Evolutionary conservation across 225 moss, liverwort and hornwort genomes (phyloP).

Genomic region (Pleurozium schreberi): DNA sequence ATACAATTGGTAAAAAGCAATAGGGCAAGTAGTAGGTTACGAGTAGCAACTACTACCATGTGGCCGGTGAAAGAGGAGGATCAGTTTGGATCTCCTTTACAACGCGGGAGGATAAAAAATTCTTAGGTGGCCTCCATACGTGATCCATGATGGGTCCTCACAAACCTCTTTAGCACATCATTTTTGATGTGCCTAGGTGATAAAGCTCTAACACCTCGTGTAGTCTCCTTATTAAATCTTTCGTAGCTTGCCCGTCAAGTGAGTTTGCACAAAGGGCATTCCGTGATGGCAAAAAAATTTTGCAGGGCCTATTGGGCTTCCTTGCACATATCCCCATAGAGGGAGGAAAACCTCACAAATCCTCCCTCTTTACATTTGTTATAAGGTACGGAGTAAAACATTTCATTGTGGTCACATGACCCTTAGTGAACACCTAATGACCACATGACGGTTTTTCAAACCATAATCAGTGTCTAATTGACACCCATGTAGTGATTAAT

Average conservation of each 20-base stretch:
- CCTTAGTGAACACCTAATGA: too few relatives aligned
- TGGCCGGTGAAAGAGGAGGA: accelerated
- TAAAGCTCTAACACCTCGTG: not conserved
- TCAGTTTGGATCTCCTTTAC: not conserved
- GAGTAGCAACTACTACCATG: accelerated
- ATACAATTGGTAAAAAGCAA: not conserved
- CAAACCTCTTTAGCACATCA: accelerated
- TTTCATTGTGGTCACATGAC: too few relatives aligned
- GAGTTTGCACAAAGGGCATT: accelerated
- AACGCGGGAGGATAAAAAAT: accelerated
- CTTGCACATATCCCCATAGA: accelerated
- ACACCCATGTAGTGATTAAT: too few relatives aligned
- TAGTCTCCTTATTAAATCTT: accelerated
- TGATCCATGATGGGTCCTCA: accelerated
- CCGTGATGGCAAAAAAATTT: accelerated
- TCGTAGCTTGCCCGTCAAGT: accelerated
- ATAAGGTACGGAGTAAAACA: too few relatives aligned
- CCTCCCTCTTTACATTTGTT: not conserved
- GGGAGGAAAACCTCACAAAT: not conserved
- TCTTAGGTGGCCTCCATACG: accelerated
- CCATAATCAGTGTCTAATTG: too few relatives aligned
- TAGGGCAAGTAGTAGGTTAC: not conserved
- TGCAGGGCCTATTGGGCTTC: accelerated
- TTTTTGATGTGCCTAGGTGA: accelerated
- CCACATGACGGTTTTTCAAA: too few relatives aligned